A percentile compares a stretch with the other conserved stretches of the same genome.
phyloP scores from a whole-genome alignment of 305 asterid species.

The Stenogyne calaminthoides region DNA sequence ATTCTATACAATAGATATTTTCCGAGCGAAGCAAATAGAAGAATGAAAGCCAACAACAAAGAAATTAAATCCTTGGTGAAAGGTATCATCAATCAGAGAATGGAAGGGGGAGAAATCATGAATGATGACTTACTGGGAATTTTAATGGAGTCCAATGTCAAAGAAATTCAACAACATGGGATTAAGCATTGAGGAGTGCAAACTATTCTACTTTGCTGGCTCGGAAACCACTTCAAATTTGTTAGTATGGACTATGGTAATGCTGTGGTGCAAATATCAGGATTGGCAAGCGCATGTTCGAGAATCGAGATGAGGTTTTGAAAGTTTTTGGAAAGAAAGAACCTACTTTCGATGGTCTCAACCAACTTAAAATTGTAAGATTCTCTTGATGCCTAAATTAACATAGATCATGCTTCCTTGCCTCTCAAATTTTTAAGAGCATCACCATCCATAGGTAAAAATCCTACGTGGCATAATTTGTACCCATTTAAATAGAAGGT shows the following conservation, averaged over 20 bases:
- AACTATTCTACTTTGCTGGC: slow-evolving; percentile 45
- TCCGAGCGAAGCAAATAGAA: slow-evolving; percentile 47
- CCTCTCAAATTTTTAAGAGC: too few species aligned
- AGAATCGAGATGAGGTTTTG: slow-evolving; percentile 33
- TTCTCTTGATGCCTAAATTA: too few species aligned
- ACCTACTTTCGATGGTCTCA: slow-evolving; percentile 40
- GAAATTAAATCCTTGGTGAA: slow-evolving; percentile 37
- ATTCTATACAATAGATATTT: slow-evolving; percentile 31
- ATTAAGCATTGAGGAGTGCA: slow-evolving; percentile 20
- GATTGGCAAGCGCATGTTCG: slow-evolving; percentile 46
- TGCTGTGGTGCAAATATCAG: slow-evolving; percentile 33
- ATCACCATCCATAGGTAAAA: too few species aligned
- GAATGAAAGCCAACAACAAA: slow-evolving; percentile 34
- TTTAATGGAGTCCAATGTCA: slow-evolving; percentile 43
- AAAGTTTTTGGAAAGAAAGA: slow-evolving; percentile 31
- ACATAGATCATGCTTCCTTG: too few species aligned
- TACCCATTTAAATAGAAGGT: too few species aligned
- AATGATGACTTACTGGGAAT: slow-evolving; percentile 50
- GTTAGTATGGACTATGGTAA: slow-evolving; percentile 40
- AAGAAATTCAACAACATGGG: too few species aligned
- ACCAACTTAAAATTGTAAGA: slow-evolving; percentile 40
- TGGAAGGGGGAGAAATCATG: slow-evolving; percentile 37
- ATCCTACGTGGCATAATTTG: too few species aligned
- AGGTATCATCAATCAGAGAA: slow-evolving; percentile 41
- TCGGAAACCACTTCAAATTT: slow-evolving; percentile 44